phyloP scores from a whole-genome alignment of 2,329 filamentous ascomycete species.

The Cyphellophora europaea region DNA sequence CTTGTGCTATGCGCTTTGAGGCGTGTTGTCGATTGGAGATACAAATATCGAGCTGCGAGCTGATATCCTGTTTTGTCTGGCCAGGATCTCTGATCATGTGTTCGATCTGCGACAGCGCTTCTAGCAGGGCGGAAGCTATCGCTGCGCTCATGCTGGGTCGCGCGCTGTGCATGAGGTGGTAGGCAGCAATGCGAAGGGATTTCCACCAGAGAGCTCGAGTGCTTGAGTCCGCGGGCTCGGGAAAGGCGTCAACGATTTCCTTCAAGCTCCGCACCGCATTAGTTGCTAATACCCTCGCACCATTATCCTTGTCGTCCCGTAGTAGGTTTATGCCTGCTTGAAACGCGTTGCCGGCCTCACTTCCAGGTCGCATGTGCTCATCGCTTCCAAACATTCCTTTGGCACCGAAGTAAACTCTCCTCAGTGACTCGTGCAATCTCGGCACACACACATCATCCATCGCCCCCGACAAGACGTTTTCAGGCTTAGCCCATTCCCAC shows the following conservation, averaged over 20 bases:
- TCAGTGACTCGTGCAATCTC: slow-evolving; percentile 46
- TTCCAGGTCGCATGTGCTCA: slow-evolving; percentile 1
- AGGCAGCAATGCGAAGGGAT: slow-evolving; percentile 45
- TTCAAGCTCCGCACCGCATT: slow-evolving; percentile 43
- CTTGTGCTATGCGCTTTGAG: slow-evolving; percentile 12
- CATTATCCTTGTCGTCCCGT: slow-evolving; percentile 49
- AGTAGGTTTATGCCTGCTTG: slow-evolving; percentile 39
- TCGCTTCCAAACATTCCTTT: slow-evolving; percentile 21
- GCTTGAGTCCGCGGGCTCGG: neutral
- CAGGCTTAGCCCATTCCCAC: slow-evolving; percentile 49
- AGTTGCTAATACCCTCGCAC: slow-evolving; percentile 49
- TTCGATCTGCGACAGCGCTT: slow-evolving; percentile 27
- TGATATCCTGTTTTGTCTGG: slow-evolving; percentile 21
- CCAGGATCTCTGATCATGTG: neutral
- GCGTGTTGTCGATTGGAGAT: slow-evolving; percentile 19
- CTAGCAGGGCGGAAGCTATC: slow-evolving; percentile 43
- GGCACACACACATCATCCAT: slow-evolving; percentile 46
- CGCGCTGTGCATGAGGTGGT: slow-evolving; percentile 57
- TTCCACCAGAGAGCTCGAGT: neutral
- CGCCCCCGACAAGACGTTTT: slow-evolving; percentile 27
- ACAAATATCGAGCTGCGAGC: slow-evolving; percentile 12
- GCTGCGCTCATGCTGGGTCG: slow-evolving; percentile 58
- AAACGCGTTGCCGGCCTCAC: slow-evolving; percentile 36
- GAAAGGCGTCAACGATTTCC: slow-evolving; percentile 29
- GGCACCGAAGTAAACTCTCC: slow-evolving; percentile 50